A percentile compares a stretch with the other conserved stretches of the same genome.
Conservation (phyloP, 306 rosid species). For the Fagus crenata region DNA sequence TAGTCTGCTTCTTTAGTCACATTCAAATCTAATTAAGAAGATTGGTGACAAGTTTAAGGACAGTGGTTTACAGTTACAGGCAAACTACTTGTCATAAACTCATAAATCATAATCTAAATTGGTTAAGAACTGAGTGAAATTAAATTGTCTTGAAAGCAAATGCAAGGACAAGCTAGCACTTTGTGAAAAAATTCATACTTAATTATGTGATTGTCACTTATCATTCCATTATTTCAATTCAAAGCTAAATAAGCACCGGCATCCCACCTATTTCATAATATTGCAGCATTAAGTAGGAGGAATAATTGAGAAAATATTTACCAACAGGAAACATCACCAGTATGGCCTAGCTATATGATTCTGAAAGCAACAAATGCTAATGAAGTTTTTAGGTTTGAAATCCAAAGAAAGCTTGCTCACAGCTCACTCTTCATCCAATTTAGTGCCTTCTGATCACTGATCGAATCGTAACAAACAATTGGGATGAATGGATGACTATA, state of each 20-base stretch:
- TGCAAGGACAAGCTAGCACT: background rate
- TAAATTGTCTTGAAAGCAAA: background rate
- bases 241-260: no score
- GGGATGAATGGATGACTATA: background rate
- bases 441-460: background rate
- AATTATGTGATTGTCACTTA: no score
- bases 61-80: constrained; percentile 1
- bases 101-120: background rate
- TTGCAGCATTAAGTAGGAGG: background rate
- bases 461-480: background rate
- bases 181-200: no score
- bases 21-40: background rate
- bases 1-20: background rate
- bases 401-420: background rate
- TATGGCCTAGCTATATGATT: no score
- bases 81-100: background rate
- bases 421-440: background rate
- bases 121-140: background rate
- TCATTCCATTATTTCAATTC: no score
- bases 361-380: no score
- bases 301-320: background rate
- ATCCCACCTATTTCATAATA: no score
- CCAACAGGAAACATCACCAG: no score
- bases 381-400: no score
- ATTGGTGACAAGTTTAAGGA: background rate